phyloP scores from a whole-genome alignment of 257 asterid genomes.

The Salvia miltiorrhiza region DNA sequence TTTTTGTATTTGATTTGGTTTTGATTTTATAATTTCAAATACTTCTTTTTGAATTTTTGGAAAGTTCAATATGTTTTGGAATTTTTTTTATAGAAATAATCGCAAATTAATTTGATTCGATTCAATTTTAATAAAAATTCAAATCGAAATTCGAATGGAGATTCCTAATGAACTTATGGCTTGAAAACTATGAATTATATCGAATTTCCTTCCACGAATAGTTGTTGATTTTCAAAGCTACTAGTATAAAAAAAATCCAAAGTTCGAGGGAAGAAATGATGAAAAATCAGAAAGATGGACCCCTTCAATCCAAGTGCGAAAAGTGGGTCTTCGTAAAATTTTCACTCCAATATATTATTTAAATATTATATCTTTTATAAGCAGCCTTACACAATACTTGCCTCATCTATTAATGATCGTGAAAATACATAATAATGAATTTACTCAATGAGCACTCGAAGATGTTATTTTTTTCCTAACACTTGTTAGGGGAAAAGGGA shows the following conservation, averaged over 20 bases:
- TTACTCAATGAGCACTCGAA: conserved; percentile 45
- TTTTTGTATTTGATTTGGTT: no score
- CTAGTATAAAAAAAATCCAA: background rate
- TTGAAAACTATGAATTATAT: no score
- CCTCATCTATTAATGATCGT: conserved; percentile 6
- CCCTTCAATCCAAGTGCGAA: conserved; percentile 26
- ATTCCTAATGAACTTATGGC: no score
- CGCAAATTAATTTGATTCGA: no score
- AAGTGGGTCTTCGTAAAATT: background rate
- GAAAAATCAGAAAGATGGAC: conserved; percentile 18
- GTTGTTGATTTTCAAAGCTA: background rate
- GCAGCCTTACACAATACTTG: conserved; percentile 30
- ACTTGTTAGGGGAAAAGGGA: conserved; percentile 23
- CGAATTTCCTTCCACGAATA: no score
- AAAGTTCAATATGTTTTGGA: no score
- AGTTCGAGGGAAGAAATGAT: conserved; percentile 7
- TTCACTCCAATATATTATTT: background rate
- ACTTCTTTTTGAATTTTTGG: no score
- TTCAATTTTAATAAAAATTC: no score
- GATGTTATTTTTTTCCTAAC: conserved; percentile 27
- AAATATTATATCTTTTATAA: background rate
- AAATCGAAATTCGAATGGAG: no score
- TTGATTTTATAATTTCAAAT: no score
- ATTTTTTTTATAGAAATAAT: no score
- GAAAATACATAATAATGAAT: conserved; percentile 55